Conservation (phyloP, 208 protist species). For the Trypanosoma brucei region DNA sequence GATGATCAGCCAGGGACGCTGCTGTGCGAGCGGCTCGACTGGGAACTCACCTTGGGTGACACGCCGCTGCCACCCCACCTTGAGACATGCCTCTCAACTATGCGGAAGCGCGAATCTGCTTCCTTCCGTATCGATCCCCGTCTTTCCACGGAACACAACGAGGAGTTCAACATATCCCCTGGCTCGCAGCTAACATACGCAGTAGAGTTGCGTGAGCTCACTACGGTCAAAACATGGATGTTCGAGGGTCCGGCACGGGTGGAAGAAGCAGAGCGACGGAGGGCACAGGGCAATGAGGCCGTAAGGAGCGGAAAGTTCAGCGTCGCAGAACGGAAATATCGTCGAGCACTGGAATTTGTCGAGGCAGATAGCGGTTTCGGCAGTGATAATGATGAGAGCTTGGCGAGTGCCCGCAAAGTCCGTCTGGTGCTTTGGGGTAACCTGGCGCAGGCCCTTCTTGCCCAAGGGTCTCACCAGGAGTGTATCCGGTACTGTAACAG, state of each 20-base stretch:
- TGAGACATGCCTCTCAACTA: slow-evolving; percentile 66
- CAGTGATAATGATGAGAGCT: slow-evolving; percentile 46
- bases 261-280: slow-evolving; percentile 51
- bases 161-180: slow-evolving; percentile 49
- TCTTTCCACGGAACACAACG: slow-evolving; percentile 28
- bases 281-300: slow-evolving; percentile 77
- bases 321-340: slow-evolving; percentile 76
- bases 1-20: slow-evolving; percentile 27
- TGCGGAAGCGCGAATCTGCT: slow-evolving; percentile 68
- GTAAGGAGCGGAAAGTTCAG: slow-evolving; percentile 59
- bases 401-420: slow-evolving; percentile 41
- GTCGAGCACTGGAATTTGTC: slow-evolving; percentile 81
- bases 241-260: slow-evolving; percentile 64
- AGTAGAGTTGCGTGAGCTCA: slow-evolving; percentile 59
- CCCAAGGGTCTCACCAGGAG: slow-evolving; percentile 38
- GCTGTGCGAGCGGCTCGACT: slow-evolving; percentile 39
- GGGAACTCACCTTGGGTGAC: slow-evolving; percentile 59
- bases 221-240: slow-evolving; percentile 57
- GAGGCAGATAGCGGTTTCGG: slow-evolving; percentile 71
- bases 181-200: slow-evolving; percentile 55
- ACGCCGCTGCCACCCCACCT: slow-evolving; percentile 57
- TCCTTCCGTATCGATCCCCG: slow-evolving; percentile 50
- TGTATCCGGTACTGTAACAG: slow-evolving; percentile 54
- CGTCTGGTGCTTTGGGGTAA: slow-evolving; percentile 63
- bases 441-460: slow-evolving; percentile 76